Evolutionary conservation across 2,329 filamentous ascomycete species (phyloP).

Genomic region (Aureobasidium leucospermi): DNA sequence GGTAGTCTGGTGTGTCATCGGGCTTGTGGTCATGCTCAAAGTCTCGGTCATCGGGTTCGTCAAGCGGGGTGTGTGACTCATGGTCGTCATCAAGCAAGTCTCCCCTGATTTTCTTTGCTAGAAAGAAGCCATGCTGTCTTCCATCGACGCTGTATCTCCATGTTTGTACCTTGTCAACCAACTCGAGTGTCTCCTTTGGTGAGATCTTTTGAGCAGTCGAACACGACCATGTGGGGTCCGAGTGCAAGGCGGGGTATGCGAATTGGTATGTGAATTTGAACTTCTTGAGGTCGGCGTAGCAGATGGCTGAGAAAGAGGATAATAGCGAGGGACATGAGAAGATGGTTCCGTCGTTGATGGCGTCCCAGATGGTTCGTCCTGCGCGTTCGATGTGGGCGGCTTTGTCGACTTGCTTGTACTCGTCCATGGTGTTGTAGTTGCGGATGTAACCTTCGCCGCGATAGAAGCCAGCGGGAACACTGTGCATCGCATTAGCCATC

Average conservation of each 20-base stretch:
- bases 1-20: conserved; percentile 53
- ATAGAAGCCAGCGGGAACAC: conserved; percentile 62
- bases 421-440: conserved; percentile 93
- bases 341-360: conserved; percentile 91
- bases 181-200: conserved; percentile 62
- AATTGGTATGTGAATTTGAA: conserved; percentile 99
- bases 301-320: conserved; percentile 80
- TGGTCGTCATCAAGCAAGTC: conserved; percentile 26
- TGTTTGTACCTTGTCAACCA: conserved; percentile 78
- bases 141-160: conserved; percentile 79
- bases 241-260: conserved; percentile 87
- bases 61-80: conserved; percentile 20
- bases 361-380: conserved; percentile 87
- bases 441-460: conserved; percentile 90
- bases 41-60: conserved; percentile 23
- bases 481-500: conserved; percentile 26
- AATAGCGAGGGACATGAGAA: conserved; percentile 91
- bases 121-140: conserved; percentile 87
- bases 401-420: conserved; percentile 81
- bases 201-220: conserved; percentile 39
- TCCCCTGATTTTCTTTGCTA: conserved; percentile 66
- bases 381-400: conserved; percentile 67
- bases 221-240: conserved; percentile 65
- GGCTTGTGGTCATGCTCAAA: conserved; percentile 29
- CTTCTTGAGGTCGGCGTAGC: conserved; percentile 93